Conservation (phyloP, 2,329 filamentous ascomycete genomes). For the Coleophoma cylindrospora region DNA sequence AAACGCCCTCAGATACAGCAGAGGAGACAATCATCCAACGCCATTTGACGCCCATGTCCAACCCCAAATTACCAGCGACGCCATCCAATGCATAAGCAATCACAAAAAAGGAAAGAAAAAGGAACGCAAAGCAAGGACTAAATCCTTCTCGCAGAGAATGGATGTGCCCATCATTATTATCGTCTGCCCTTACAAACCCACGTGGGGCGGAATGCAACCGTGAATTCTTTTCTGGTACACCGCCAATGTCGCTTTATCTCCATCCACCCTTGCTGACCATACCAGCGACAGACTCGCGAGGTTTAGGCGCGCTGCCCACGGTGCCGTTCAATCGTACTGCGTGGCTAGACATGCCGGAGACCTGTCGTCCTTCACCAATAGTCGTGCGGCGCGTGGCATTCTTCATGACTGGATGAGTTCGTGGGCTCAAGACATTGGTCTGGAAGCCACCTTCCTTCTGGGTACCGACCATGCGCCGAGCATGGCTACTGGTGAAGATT, state of each 20-base stretch:
- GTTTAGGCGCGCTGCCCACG: slow-evolving; percentile 16
- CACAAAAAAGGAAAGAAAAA: too few relatives aligned
- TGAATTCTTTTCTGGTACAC: too few relatives aligned
- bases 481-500: slow-evolving; percentile 61
- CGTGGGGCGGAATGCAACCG: too few relatives aligned
- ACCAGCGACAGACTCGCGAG: slow-evolving; percentile 22
- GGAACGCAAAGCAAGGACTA: too few relatives aligned
- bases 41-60: too few relatives aligned
- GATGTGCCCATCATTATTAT: too few relatives aligned
- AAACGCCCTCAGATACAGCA: too few relatives aligned
- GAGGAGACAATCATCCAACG: too few relatives aligned
- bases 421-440: slow-evolving; percentile 55
- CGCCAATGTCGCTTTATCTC: slow-evolving; percentile 9
- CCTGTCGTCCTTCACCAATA: slow-evolving; percentile 20
- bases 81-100: too few relatives aligned
- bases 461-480: slow-evolving; percentile 60
- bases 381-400: slow-evolving; percentile 21
- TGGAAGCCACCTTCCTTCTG: slow-evolving; percentile 52
- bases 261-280: slow-evolving; percentile 24
- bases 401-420: slow-evolving; percentile 54
- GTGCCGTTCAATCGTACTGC: slow-evolving; percentile 18
- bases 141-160: too few relatives aligned
- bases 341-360: slow-evolving; percentile 15
- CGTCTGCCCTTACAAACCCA: too few relatives aligned
- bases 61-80: too few relatives aligned